Percentiles rank a stretch among this genome's conserved stretches.
These are phyloP conservation scores for Solanum etuberosum DNA, from an alignment of 257 asterid species.

Conservation along the genomic window DNA sequence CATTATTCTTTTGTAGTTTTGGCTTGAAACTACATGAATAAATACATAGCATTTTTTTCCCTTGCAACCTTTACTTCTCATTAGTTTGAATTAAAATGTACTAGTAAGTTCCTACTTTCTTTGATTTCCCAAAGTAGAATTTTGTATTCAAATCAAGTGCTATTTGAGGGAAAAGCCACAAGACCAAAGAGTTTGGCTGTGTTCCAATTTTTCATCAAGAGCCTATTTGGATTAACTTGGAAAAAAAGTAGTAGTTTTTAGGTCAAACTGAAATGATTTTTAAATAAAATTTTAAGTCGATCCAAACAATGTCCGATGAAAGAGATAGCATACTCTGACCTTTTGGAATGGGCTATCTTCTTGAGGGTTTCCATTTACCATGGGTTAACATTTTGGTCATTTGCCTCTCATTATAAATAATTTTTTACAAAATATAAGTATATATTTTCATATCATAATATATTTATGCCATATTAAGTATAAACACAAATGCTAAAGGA, in stretches of 20 bases:
- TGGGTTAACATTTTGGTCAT: not conserved
- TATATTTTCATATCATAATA: not conserved
- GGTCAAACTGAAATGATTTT: no score
- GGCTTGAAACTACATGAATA: constrained; percentile 32
- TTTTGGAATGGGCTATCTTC: not conserved
- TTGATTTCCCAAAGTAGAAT: not conserved
- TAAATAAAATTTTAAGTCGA: no score
- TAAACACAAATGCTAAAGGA: not conserved
- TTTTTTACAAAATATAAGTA: not conserved
- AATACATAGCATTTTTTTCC: constrained; percentile 1
- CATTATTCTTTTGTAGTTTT: constrained; percentile 29
- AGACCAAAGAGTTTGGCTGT: not conserved
- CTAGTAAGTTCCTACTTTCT: not conserved
- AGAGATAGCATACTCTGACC: not conserved
- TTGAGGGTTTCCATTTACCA: not conserved
- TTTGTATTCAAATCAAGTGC: not conserved
- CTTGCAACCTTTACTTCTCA: not conserved
- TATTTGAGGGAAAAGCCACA: not conserved
- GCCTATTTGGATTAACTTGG: no score
- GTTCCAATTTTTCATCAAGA: no score
- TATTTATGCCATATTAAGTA: not conserved
- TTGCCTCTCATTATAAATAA: not conserved
- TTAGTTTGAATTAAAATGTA: not conserved
- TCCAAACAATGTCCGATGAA: no score
- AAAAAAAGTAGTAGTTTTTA: no score